Conservation (phyloP, 192 early-diverging fungal genomes). For the Martensiomyces pterosporus region DNA sequence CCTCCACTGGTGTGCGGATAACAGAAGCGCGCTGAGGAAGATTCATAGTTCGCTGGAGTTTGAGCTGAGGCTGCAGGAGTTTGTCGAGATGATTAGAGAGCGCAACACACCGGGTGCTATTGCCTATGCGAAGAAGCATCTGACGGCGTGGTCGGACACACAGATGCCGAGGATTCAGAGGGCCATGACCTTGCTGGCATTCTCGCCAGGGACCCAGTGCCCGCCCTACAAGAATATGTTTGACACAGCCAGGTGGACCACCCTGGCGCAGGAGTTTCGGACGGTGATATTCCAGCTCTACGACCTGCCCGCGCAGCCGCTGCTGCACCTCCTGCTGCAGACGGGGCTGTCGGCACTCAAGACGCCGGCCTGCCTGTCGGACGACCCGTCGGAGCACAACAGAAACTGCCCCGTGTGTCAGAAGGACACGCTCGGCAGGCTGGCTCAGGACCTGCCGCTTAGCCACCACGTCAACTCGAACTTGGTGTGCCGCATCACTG, state of each 20-base stretch:
- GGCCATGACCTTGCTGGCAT: conserved; percentile 88
- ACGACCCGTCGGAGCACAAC: conserved; percentile 69
- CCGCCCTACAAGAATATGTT: conserved; percentile 69
- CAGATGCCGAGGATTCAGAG: conserved; percentile 80
- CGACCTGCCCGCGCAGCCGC: conserved; percentile 79
- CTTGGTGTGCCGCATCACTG: conserved; percentile 88
- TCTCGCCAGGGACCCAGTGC: conserved; percentile 70
- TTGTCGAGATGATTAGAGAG: conserved; percentile 78
- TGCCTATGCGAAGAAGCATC: conserved; percentile 78
- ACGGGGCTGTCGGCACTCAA: conserved; percentile 96
- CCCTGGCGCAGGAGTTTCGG: conserved; percentile 76
- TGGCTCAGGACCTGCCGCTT: conserved; percentile 82
- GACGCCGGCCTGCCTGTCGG: conserved; percentile 70
- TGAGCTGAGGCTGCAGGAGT: conserved; percentile 92
- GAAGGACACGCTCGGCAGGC: conserved; percentile 71
- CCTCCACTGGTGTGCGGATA: conserved; percentile 92
- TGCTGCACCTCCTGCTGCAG: conserved; percentile 84
- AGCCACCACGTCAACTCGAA: conserved; percentile 95
- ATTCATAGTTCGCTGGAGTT: conserved; percentile 95
- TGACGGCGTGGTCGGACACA: conserved; percentile 70
- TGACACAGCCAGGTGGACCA: conserved; percentile 64
- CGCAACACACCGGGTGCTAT: conserved; percentile 70
- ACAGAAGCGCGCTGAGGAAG: conserved; percentile 83
- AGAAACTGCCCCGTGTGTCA: conserved; percentile 96
- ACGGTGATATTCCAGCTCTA: conserved; percentile 84